These are phyloP conservation scores for Amanita exitialis DNA, from an alignment of 768 basidiomycete genomes.

Conservation along the genomic window DNA sequence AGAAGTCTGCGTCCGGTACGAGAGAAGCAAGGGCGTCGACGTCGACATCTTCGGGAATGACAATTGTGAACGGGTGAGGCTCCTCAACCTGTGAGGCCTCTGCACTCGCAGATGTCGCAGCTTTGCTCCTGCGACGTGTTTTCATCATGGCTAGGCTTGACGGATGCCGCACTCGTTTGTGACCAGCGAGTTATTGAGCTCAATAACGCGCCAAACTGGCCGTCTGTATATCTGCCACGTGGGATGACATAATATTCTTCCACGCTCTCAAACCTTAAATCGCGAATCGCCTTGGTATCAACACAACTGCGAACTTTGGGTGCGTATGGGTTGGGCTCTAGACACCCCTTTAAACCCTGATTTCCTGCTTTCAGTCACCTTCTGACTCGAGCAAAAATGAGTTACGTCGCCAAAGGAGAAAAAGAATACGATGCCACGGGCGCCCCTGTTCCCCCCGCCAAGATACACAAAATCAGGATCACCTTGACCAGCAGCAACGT, in stretches of 20 bases:
- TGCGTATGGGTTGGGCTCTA: constrained; percentile 16
- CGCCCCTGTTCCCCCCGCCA: constrained; percentile 73
- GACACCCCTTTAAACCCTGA: background rate
- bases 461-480: constrained; percentile 99
- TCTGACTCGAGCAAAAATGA: constrained; percentile 74
- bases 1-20: constrained; percentile 51
- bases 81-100: constrained; percentile 23
- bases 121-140: constrained; percentile 59
- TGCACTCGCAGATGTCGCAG: constrained; percentile 27
- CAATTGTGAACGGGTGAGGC: constrained; percentile 25
- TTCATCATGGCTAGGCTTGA: constrained; percentile 22
- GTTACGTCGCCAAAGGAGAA: constrained; percentile 98
- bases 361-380: constrained; percentile 49
- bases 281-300: constrained; percentile 19
- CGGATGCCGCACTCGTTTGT: constrained; percentile 21
- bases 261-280: constrained; percentile 28
- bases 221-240: constrained; percentile 13
- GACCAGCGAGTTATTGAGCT: constrained; percentile 21
- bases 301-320: constrained; percentile 39
- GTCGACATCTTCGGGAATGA: constrained; percentile 62
- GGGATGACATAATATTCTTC: constrained; percentile 17
- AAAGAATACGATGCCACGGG: constrained; percentile 96
- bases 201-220: constrained; percentile 10
- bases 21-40: constrained; percentile 45
- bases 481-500: constrained; percentile 98